Evolutionary conservation across 441 rosid species (phyloP).

Genomic region (Theobroma grandiflorum): DNA sequence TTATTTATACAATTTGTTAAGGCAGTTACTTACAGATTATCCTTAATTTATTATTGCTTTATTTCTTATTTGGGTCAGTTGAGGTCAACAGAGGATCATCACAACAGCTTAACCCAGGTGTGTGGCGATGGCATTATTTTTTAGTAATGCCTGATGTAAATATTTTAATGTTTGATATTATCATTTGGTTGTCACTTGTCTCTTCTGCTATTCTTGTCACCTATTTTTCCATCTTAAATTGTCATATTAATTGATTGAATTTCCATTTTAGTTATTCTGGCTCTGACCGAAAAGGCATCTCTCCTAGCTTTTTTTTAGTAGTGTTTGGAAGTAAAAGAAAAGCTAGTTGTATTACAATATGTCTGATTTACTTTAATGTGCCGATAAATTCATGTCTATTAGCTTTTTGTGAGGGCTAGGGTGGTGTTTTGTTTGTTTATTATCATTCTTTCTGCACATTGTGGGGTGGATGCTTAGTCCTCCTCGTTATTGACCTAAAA

Average conservation of each 20-base stretch:
- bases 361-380: background rate
- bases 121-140: slow-evolving; percentile 29
- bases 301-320: too few species aligned
- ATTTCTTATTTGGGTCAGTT: slow-evolving; percentile 42
- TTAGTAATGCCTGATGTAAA: slow-evolving; percentile 26
- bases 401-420: background rate
- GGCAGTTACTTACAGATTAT: slow-evolving; percentile 1
- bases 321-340: background rate
- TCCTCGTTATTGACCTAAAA: too few species aligned
- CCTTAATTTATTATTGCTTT: background rate
- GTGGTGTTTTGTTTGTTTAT: too few species aligned
- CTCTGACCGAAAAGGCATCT: background rate
- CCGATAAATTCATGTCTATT: too few species aligned
- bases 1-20: background rate
- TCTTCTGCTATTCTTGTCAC: background rate
- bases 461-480: too few species aligned
- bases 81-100: slow-evolving; percentile 39
- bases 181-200: background rate
- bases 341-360: background rate
- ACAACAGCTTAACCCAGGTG: slow-evolving; percentile 34
- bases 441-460: too few species aligned
- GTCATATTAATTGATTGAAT: slow-evolving; percentile 1
- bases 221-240: background rate
- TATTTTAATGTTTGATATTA: background rate
- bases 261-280: background rate